Conservation (phyloP, 768 basidiomycete genomes). For the Porpolomopsis calyptriformis region DNA sequence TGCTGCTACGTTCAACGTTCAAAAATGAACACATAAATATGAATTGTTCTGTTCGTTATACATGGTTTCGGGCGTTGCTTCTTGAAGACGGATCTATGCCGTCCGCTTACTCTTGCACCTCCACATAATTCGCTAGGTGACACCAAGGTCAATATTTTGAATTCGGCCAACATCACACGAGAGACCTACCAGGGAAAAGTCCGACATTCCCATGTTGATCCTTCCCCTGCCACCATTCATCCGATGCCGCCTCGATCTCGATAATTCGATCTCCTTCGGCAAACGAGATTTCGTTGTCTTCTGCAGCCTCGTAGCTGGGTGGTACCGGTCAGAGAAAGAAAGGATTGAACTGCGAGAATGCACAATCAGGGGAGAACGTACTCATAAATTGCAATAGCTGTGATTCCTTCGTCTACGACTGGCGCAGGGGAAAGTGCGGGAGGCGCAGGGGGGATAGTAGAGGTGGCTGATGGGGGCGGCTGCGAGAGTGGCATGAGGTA, state of each 20-base stretch:
- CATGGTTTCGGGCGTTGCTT: neutral
- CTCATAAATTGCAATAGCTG: slow-evolving; percentile 63
- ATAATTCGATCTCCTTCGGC: slow-evolving; percentile 70
- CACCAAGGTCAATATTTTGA: neutral
- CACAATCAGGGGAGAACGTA: slow-evolving; percentile 29
- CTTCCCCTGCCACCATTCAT: slow-evolving; percentile 85
- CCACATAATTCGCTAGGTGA: slow-evolving; percentile 27
- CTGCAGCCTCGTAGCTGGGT: slow-evolving; percentile 73
- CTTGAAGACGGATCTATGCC: too few relatives aligned
- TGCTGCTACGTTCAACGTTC: too few relatives aligned
- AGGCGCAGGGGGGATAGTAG: slow-evolving; percentile 33
- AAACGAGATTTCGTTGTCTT: slow-evolving; percentile 88
- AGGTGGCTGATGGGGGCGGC: slow-evolving; percentile 24
- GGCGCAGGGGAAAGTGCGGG: slow-evolving; percentile 33
- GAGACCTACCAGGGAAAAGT: slow-evolving; percentile 61
- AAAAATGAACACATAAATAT: too few relatives aligned
- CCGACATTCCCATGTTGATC: slow-evolving; percentile 46
- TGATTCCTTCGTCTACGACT: slow-evolving; percentile 44
- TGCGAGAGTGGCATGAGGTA: neutral
- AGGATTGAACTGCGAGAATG: neutral
- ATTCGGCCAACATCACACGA: neutral
- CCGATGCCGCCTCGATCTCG: slow-evolving; percentile 68
- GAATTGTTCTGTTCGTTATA: too few relatives aligned
- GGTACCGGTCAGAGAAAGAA: slow-evolving; percentile 3
- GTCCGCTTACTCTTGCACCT: slow-evolving; percentile 16